Base-by-base conservation (phyloP, 768 basidiomycete species). In the Suillus bovinus region DNA sequence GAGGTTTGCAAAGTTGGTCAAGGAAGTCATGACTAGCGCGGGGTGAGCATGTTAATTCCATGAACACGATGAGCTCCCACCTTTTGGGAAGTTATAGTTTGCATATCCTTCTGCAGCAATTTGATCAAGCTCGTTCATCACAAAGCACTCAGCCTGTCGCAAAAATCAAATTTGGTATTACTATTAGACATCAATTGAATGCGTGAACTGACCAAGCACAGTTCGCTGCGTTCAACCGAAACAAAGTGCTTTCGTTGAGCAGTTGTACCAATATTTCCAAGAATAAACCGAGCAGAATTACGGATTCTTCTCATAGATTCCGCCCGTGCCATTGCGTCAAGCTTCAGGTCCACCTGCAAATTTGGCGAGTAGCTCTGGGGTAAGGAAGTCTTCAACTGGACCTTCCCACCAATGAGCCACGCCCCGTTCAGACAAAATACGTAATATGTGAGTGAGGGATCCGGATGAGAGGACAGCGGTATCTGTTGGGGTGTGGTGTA, bases 371-470 rank as follows among this genome's bases (percentile, higher is more conserved):
- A 91, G 80, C 54, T 81, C 78, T 0, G 86, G 83, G 11, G 89
- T 84, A 6, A 96, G 77, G 74, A 99, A 97, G 33, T 92, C 91
- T 53, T 85, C 86, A 34, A 92, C 82, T 4, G 89, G 86, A 16
- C 92, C 94, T 7, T 86, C 82, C 94, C 94, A 99, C 96, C 96
- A 99, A 70, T 94, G 80, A n/a, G 81, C 83, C 2, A 89, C 81
- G 6, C 94, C 91, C 54, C 90, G 87, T 62, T 80, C 65, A 54
- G 88, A 84, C 27, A 99, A 78, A n/a, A 94, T 83, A 22, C 73
- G 63, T 49, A 98, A 77, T 71, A 96, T 94, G 69, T 95, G 88
- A 16, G 84, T 78, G 31, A 99, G 78, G 2, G 87, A 87, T 7
- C 79, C 78, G 1, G 79, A 64, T 60, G 87, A 83, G 56, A 98